These are phyloP conservation scores for Rhytidhysteron rufulum DNA, from an alignment of 2,329 filamentous ascomycete genomes.

Conservation along the genomic window DNA sequence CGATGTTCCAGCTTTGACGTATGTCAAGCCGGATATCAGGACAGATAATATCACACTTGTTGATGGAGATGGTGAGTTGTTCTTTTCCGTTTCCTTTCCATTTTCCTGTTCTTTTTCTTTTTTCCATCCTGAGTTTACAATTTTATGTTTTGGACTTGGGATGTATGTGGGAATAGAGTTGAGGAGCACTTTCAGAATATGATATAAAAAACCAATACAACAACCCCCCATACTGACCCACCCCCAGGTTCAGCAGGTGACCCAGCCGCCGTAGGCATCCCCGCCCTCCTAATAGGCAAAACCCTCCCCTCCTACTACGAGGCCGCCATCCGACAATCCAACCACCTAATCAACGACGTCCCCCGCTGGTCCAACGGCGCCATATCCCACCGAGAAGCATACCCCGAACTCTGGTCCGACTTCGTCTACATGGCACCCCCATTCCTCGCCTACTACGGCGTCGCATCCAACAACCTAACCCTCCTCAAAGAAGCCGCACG, in stretches of 20 bases:
- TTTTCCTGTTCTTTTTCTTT: too few species aligned
- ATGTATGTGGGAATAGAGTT: too few species aligned
- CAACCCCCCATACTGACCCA: not conserved
- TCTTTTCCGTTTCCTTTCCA: not conserved
- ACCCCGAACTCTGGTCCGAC: conserved; percentile 47
- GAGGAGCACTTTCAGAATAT: too few species aligned
- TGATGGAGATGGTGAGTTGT: conserved; percentile 27
- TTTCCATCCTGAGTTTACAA: too few species aligned
- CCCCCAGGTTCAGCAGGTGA: conserved; percentile 37
- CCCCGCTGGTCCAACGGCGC: conserved; percentile 45
- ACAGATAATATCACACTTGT: conserved; percentile 26
- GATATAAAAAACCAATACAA: too few species aligned
- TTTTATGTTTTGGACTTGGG: too few species aligned
- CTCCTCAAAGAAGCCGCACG: conserved; percentile 34
- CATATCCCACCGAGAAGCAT: conserved; percentile 44
- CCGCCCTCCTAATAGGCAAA: conserved; percentile 42
- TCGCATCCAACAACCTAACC: conserved; percentile 32
- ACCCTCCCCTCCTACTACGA: conserved; percentile 27
- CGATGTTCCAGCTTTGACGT: conserved; percentile 28
- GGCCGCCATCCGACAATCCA: conserved; percentile 39
- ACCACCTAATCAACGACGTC: conserved; percentile 37
- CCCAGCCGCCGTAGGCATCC: conserved; percentile 44
- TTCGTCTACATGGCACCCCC: conserved; percentile 51
- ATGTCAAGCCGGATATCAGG: conserved; percentile 32
- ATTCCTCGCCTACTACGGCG: conserved; percentile 46